phyloP scores from a whole-genome alignment of 768 basidiomycete species.

The Pulveroboletus sp. region DNA sequence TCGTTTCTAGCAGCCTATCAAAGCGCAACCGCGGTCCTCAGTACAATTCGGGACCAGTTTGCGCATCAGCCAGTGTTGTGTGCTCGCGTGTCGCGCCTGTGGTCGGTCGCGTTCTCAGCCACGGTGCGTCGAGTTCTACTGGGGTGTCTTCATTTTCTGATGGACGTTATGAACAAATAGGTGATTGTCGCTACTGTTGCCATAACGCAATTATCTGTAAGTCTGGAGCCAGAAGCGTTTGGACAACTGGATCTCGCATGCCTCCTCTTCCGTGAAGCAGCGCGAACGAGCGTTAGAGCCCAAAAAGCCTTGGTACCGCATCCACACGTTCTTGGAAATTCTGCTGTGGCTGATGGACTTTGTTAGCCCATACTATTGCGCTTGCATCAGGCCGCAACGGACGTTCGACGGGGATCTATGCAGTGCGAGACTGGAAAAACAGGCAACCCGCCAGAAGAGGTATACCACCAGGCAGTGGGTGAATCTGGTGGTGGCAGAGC shows the following conservation, averaged over 20 bases:
- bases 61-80: conserved; percentile 42
- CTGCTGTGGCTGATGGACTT: not conserved
- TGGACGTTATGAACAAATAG: conserved; percentile 27
- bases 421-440: conserved; percentile 9
- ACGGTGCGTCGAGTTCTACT: conserved; percentile 37
- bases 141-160: not conserved
- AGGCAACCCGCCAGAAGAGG: not conserved
- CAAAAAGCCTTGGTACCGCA: conserved; percentile 42
- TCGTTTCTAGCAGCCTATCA: conserved; percentile 53
- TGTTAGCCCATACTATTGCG: conserved; percentile 42
- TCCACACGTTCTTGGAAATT: not conserved
- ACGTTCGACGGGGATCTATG: conserved; percentile 23
- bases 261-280: conserved; percentile 41
- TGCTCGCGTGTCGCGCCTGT: conserved; percentile 54
- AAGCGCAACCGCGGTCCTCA: conserved; percentile 45
- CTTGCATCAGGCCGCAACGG: conserved; percentile 42
- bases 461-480: conserved; percentile 33
- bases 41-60: conserved; percentile 40
- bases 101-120: conserved; percentile 54
- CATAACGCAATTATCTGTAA: conserved; percentile 39
- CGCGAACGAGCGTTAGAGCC: conserved; percentile 46
- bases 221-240: conserved; percentile 44
- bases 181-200: conserved; percentile 54
- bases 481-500: conserved; percentile 31
- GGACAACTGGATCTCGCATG: conserved; percentile 46